Conservation (phyloP, 176 grass and related monocot species). For the Aechmea fasciata region DNA sequence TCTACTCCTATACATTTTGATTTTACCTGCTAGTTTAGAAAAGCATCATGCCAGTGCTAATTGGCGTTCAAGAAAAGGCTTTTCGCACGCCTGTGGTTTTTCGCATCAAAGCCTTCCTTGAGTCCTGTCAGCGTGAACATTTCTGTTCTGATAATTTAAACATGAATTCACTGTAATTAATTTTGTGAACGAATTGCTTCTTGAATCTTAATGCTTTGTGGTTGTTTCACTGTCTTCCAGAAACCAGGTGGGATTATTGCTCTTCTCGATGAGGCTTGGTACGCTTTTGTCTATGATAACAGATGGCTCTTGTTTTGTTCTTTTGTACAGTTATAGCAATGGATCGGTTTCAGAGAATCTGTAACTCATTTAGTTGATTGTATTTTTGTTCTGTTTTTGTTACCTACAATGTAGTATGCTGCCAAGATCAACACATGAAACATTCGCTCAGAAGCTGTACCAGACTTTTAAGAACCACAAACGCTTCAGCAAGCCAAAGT, state of each 20-base stretch:
- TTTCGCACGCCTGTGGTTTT: no score
- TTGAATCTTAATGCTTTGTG: constrained; percentile 9
- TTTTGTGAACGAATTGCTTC: no score
- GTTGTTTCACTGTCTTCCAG: constrained; percentile 40
- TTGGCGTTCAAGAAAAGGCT: no score
- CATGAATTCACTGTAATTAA: no score
- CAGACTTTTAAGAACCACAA: constrained; percentile 72
- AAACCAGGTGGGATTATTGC: constrained; percentile 96
- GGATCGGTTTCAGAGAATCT: no score
- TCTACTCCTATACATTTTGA: no score
- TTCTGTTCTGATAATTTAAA: no score
- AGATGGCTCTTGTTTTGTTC: background rate
- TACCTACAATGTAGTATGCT: constrained; percentile 59
- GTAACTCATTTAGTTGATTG: no score
- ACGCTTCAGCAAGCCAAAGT: constrained; percentile 86
- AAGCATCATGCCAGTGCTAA: no score
- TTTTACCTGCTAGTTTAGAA: no score
- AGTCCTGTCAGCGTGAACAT: no score
- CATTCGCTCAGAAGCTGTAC: constrained; percentile 89
- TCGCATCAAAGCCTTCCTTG: no score
- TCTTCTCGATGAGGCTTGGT: constrained; percentile 97
- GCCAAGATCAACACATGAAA: constrained; percentile 85
- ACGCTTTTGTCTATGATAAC: background rate
- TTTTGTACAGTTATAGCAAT: background rate
- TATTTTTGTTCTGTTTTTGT: constrained; percentile 16